Evolutionary conservation across 306 rosid species (phyloP), one percentile per base, ranked within the genome.

Genomic region (Quercus cerris): DNA sequence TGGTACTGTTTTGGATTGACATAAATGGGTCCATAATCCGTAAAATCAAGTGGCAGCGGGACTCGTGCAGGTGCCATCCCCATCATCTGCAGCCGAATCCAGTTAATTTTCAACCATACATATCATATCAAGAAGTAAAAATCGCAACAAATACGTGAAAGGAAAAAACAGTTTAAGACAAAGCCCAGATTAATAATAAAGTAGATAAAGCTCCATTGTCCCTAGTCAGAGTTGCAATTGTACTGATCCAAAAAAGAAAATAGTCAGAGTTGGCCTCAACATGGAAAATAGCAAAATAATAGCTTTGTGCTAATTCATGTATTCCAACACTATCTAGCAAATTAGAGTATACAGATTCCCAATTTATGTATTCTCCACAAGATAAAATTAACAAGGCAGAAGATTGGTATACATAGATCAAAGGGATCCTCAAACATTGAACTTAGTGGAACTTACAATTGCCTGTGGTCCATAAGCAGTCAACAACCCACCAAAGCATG

Each of bases 1-100:
- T 86, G 97, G 82, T 94, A 94, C 71, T 94, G 98, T 85, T 94
- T 94, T 1, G 98, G 93, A 81, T 94, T 94, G 66, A 94, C 98
- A 77, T 91, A 94, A 68, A 94, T 91, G 77, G 97, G 98, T 59
- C 93, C 95, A 13, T 94, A 93, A 80, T 94, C 92, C 15, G 94
- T 89, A 46, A 94, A 81, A 86, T 90, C 97, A 54, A 74, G 81
- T 20, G 97, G 94, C 68, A 94, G 82, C 56, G 92, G 93, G 74
- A 94, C 87, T 81, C 98, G 87, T 13, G 88, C 63, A 75, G 97
- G 88, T 61, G 87, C 82, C 18, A 89, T 82, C 38, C 97, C 93
- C 83, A 90, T 28, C 90, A 88, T 81, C 75, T 84, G 88, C 27
- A 84, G 82, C 68, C 88, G 85, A 79, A 68, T 82, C 88, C 77